Conservation (phyloP, 1,284 basidiomycete genomes). For the Trichosporon ovoides region DNA sequence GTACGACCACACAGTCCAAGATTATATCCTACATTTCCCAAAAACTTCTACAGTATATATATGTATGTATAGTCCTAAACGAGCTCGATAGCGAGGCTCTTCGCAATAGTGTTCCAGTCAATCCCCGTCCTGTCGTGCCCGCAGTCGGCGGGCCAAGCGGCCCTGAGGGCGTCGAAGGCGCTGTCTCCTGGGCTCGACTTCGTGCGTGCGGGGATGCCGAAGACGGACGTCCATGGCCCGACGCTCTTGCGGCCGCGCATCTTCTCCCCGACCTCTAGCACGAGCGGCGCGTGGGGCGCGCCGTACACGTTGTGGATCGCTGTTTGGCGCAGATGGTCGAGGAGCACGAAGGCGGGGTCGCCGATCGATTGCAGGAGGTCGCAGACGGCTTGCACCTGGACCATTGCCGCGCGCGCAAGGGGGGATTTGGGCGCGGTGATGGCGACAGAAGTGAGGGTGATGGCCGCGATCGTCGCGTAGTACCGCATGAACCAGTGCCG, state of each 20-base stretch:
- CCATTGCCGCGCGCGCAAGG: background rate
- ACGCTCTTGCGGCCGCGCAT: background rate
- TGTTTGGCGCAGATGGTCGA: background rate
- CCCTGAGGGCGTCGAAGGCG: background rate
- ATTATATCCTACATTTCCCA: too few species aligned
- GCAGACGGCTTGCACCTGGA: background rate
- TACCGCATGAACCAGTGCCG: slow-evolving; percentile 3
- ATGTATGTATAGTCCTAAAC: too few species aligned
- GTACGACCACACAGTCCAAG: too few species aligned
- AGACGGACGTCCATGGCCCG: background rate
- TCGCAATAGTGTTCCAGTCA: background rate
- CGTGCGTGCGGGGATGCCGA: background rate
- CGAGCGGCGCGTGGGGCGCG: background rate
- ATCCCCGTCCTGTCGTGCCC: background rate
- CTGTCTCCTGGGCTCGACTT: background rate
- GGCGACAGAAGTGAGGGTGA: background rate
- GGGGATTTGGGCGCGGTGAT: background rate
- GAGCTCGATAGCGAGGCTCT: background rate
- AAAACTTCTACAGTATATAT: too few species aligned
- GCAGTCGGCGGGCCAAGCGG: background rate
- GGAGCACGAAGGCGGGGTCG: background rate
- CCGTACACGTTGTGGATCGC: background rate
- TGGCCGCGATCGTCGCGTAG: background rate
- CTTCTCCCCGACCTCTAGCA: slow-evolving; percentile 1
- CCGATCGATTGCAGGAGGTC: background rate